A percentile compares a stretch with the other conserved stretches of the same genome.
phyloP scores from a whole-genome alignment of 2,329 filamentous ascomycete species.

The Calonectria ilicicola region DNA sequence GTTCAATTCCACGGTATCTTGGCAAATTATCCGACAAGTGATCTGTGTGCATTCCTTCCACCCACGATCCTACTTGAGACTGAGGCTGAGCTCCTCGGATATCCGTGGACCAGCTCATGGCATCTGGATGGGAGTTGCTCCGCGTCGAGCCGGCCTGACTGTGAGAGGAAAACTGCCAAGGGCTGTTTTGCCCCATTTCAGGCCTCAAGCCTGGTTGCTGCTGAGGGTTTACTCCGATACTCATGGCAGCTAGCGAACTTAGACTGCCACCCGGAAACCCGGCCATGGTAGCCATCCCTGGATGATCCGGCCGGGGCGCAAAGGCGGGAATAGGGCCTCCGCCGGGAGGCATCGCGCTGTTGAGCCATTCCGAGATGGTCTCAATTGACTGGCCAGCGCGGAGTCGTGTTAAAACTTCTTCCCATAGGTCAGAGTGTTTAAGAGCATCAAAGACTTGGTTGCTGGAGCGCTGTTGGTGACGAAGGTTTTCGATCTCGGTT shows the following conservation, averaged over 20 bases:
- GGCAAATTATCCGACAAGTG: constrained; percentile 46
- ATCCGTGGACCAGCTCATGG: constrained; percentile 60
- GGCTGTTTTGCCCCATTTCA: constrained; percentile 58
- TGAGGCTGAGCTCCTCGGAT: constrained; percentile 50
- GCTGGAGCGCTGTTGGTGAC: constrained; percentile 64
- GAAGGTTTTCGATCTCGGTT: constrained; percentile 69
- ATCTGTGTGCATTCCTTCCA: constrained; percentile 55
- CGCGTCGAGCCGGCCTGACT: constrained; percentile 60
- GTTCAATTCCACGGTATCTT: constrained; percentile 57
- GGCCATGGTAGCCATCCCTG: constrained; percentile 36
- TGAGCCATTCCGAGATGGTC: constrained; percentile 67
- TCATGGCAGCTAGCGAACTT: constrained; percentile 46
- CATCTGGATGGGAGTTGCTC: constrained; percentile 60
- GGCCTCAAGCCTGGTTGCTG: constrained; percentile 47
- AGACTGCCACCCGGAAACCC: constrained; percentile 45
- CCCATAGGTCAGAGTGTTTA: constrained; percentile 61
- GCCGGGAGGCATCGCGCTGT: constrained; percentile 45
- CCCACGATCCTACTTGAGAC: constrained; percentile 63
- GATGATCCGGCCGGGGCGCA: constrained; percentile 27
- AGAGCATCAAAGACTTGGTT: constrained; percentile 69
- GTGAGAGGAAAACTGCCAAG: constrained; percentile 61
- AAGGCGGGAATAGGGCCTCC: constrained; percentile 46
- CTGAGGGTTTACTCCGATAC: constrained; percentile 46
- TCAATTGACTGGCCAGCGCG: constrained; percentile 67
- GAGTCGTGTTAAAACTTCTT: constrained; percentile 66